Evolutionary conservation across 2,329 filamentous ascomycete genomes (phyloP).

Genomic region (Aspergillus sp.): DNA sequence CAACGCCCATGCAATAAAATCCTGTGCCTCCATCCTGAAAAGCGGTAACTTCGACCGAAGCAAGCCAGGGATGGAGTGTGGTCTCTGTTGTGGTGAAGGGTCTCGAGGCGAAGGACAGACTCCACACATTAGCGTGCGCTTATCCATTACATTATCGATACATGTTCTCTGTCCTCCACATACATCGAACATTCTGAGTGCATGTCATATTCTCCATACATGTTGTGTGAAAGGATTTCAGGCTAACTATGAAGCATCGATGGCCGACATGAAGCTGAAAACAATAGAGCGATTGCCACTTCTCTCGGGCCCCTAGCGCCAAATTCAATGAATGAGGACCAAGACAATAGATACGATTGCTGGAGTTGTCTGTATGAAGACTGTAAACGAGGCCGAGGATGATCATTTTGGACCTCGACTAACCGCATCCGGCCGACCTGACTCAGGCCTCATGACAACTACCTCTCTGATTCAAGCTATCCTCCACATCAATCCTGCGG

Average conservation of each 20-base stretch:
- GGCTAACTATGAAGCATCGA: background rate
- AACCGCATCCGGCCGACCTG: background rate
- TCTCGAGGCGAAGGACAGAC: background rate
- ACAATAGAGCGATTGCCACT: background rate
- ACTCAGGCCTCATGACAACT: slow-evolving; percentile 3
- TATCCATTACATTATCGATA: background rate
- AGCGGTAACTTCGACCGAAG: background rate
- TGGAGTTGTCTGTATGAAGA: background rate
- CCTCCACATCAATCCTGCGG: background rate
- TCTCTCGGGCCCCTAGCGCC: background rate
- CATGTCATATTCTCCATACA: background rate
- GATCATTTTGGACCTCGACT: background rate
- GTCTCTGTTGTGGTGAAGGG: background rate
- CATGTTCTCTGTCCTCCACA: background rate
- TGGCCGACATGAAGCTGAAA: background rate
- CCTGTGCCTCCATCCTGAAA: background rate
- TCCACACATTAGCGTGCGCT: background rate
- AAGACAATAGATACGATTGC: background rate
- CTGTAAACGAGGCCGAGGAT: background rate
- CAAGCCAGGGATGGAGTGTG: background rate
- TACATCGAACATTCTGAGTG: background rate
- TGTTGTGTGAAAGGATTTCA: background rate
- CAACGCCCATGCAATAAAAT: background rate
- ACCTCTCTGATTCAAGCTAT: background rate
- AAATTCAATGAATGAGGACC: background rate